Conservation (phyloP, 2,329 filamentous ascomycete genomes). For the Aureobasidium sp. region DNA sequence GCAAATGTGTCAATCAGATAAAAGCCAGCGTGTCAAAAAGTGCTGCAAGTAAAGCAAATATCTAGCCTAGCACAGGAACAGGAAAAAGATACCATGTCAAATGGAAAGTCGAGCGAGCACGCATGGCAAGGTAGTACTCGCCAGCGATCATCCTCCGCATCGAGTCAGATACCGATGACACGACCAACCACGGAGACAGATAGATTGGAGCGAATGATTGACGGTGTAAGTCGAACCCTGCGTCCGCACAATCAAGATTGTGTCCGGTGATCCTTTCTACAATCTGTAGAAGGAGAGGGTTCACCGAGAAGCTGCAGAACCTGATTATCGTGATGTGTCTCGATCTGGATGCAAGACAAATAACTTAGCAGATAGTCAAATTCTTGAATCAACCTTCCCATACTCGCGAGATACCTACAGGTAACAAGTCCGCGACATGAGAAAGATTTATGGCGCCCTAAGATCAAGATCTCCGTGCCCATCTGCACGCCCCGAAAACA, state of each 20-base stretch:
- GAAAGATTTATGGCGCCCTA: neutral
- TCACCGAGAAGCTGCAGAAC: neutral
- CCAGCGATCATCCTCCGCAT: neutral
- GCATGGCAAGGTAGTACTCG: conserved; percentile 19
- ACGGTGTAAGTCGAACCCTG: neutral
- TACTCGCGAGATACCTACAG: neutral
- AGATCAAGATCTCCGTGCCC: too few species aligned
- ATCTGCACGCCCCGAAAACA: neutral
- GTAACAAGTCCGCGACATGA: neutral
- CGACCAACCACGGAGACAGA: neutral
- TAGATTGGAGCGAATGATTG: neutral
- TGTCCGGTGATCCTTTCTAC: too few species aligned
- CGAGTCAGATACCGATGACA: neutral
- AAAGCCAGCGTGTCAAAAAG: neutral
- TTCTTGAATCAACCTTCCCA: neutral
- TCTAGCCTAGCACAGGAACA: neutral
- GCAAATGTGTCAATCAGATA: neutral
- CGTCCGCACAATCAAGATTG: neutral
- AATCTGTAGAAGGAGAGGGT: too few species aligned
- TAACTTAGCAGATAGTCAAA: neutral
- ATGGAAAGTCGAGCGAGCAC: too few species aligned
- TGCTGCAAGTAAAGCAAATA: neutral
- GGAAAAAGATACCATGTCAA: neutral
- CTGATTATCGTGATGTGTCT: neutral
- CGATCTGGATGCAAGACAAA: neutral